Evolutionary conservation across 345 rosid species (phyloP), one percentile per base, ranked within the genome.

Genomic region (Pugionium dolabratum): DNA sequence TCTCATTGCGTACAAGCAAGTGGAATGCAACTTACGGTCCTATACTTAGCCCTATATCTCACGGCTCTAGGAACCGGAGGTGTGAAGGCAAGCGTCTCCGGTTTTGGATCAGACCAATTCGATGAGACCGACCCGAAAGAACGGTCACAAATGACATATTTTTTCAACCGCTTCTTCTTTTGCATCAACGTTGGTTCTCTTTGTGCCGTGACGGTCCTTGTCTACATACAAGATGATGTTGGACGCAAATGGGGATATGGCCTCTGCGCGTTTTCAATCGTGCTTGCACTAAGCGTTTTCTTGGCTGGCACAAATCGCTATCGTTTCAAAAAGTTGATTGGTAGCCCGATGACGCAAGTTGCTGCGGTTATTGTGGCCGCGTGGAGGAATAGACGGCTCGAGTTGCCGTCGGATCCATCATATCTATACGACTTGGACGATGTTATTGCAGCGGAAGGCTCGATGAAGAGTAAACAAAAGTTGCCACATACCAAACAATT

Each of bases 81-180:
- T 1, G 81, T 94, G 49, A 94, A 94, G 75, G 90, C 99, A 18
- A 94, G 99, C 56, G 96, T 94, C 1, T 94, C 99, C 0, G 99
- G 99, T 2, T 94, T 94, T 31, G 97, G 95, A 0, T 94, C 99
- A 0, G 99, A 94, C 71, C 99, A 94, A 32, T 94, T 94, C 71
- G 90, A 90, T 48, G 99, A 94, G 5, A 75, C 81, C 0, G 88
- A 94, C 67, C 77, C 72, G 2, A 66, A 64, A 28, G 99, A 94
- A 75, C 71, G 70, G 31, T 67, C 79, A 36, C 86, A 83, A 54
- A 94, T 94, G 99, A 69, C 68, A 36, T 70, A 75, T 33, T 94
- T 94, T 82, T 94, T 94, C 78, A 86, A 84, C 64, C 92, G 99
- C 85, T 90, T 94, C 89, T 94, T 90, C 75, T 94, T 94, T 79